Percentiles rank a stretch among this genome's conserved stretches.
These are phyloP conservation scores for Podospora pseudopauciseta DNA, from an alignment of 495 filamentous ascomycete genomes.

Conservation along the genomic window DNA sequence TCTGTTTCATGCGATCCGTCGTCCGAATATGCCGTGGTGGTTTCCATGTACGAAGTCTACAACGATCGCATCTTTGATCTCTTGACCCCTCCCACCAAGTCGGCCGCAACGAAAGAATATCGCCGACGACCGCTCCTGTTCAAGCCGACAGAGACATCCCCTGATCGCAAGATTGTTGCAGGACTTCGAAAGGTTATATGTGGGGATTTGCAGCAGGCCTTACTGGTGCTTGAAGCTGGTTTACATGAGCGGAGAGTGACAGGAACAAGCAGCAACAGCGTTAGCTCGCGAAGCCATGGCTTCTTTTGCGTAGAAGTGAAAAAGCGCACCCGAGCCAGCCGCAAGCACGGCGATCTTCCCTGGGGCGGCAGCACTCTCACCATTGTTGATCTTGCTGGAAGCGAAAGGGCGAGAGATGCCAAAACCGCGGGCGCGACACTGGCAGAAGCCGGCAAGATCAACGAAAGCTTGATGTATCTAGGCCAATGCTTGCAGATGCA, in stretches of 20 bases:
- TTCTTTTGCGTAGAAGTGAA: slow-evolving; percentile 97
- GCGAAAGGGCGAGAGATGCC: slow-evolving; percentile 86
- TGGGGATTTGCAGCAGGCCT: slow-evolving; percentile 75
- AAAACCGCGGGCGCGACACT: slow-evolving; percentile 91
- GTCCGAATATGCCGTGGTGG: slow-evolving; percentile 80
- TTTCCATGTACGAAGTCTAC: slow-evolving; percentile 99
- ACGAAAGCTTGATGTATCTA: slow-evolving; percentile 95
- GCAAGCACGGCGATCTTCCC: slow-evolving; percentile 38
- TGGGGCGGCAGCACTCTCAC: slow-evolving; percentile 84
- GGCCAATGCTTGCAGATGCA: slow-evolving; percentile 98
- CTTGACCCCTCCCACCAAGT: slow-evolving; percentile 55
- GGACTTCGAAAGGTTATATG: slow-evolving; percentile 89
- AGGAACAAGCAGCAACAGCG: slow-evolving; percentile 84
- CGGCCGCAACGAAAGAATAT: slow-evolving; percentile 58
- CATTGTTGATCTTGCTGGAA: slow-evolving; percentile 90
- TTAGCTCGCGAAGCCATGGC: slow-evolving; percentile 86
- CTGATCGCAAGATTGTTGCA: slow-evolving; percentile 85
- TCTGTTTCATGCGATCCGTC: slow-evolving; percentile 62
- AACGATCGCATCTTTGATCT: slow-evolving; percentile 98
- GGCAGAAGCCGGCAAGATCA: slow-evolving; percentile 95
- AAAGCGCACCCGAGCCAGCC: slow-evolving; percentile 60
- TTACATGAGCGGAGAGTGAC: slow-evolving; percentile 83
- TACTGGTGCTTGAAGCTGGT: slow-evolving; percentile 88
- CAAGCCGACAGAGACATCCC: slow-evolving; percentile 79
- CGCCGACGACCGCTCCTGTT: slow-evolving; percentile 75